A percentile compares a stretch with the other conserved stretches of the same genome.
These are phyloP conservation scores for Tremella mesenterica DNA, from an alignment of 768 basidiomycete genomes.

Conservation along the genomic window DNA sequence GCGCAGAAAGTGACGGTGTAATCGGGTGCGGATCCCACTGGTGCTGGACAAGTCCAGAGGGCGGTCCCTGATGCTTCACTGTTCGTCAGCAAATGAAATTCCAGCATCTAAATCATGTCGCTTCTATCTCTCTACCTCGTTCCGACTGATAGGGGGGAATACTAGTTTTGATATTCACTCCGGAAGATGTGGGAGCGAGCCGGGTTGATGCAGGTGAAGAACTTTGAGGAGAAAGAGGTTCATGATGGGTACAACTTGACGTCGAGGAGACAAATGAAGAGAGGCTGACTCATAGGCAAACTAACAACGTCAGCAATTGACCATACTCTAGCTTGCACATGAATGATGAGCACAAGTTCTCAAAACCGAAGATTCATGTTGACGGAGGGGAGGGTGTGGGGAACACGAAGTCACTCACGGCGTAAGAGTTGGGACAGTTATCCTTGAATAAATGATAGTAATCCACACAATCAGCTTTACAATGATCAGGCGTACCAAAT, in stretches of 20 bases:
- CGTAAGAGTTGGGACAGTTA: slow-evolving; percentile 15
- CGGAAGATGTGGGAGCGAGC: too few relatives aligned
- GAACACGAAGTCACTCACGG: slow-evolving; percentile 19
- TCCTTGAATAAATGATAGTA: slow-evolving; percentile 27
- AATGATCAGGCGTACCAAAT: too few relatives aligned
- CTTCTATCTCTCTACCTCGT: slow-evolving; percentile 15
- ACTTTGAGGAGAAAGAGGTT: too few relatives aligned
- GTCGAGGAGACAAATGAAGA: neutral
- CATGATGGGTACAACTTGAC: neutral
- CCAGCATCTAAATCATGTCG: too few relatives aligned
- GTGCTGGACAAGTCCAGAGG: slow-evolving; percentile 11
- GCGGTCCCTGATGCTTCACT: too few relatives aligned
- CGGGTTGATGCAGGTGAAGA: too few relatives aligned
- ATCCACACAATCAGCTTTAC: slow-evolving; percentile 18
- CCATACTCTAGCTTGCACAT: neutral
- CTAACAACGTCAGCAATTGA: slow-evolving; percentile 1
- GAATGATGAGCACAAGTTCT: too few relatives aligned
- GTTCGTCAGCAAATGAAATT: too few relatives aligned
- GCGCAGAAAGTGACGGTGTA: slow-evolving; percentile 24
- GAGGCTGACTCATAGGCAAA: slow-evolving; percentile 24
- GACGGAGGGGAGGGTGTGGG: too few relatives aligned
- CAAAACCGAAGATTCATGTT: too few relatives aligned
- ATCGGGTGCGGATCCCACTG: slow-evolving; percentile 4
- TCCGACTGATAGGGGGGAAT: too few relatives aligned
- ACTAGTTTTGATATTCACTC: too few relatives aligned